Percentiles rank a stretch among this genome's conserved stretches.
Evolutionary conservation across 495 filamentous ascomycete species (phyloP).

Genomic region (Hypoxylon fragiforme): DNA sequence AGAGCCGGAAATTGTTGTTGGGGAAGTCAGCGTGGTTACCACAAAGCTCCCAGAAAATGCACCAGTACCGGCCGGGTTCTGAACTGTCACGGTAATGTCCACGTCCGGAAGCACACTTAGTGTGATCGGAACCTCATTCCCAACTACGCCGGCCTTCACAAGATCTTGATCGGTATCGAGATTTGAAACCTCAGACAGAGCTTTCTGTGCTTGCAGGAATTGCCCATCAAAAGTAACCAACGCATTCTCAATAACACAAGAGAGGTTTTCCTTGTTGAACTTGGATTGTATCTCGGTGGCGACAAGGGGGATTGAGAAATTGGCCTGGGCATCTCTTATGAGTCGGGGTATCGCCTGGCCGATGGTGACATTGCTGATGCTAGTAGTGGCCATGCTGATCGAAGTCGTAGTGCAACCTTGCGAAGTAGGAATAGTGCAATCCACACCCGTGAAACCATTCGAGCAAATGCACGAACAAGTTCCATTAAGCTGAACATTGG

Average conservation of each 20-base stretch:
- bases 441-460: constrained; percentile 80
- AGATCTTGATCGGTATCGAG: constrained; percentile 19
- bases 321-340: constrained; percentile 61
- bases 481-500: constrained; percentile 64
- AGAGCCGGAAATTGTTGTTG: constrained; percentile 28
- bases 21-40: constrained; percentile 33
- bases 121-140: constrained; percentile 43
- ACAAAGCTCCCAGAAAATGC: constrained; percentile 33
- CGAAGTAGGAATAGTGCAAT: constrained; percentile 64
- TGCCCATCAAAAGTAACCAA: constrained; percentile 77
- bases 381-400: constrained; percentile 50
- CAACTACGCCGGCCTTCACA: constrained; percentile 29
- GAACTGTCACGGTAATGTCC: constrained; percentile 32
- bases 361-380: constrained; percentile 71
- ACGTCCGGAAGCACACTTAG: constrained; percentile 28
- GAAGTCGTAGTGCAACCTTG: constrained; percentile 72
- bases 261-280: constrained; percentile 72
- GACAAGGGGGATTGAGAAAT: constrained; percentile 77
- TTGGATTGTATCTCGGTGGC: constrained; percentile 67
- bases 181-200: constrained; percentile 23
- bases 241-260: constrained; percentile 80
- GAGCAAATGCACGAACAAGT: constrained; percentile 84
- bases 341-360: constrained; percentile 77
- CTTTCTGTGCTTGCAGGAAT: constrained; percentile 41
- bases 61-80: constrained; percentile 21